These are phyloP conservation scores for Tetrahymena malaccensis DNA, from an alignment of 73 alveolate genomes.

Conservation along the genomic window DNA sequence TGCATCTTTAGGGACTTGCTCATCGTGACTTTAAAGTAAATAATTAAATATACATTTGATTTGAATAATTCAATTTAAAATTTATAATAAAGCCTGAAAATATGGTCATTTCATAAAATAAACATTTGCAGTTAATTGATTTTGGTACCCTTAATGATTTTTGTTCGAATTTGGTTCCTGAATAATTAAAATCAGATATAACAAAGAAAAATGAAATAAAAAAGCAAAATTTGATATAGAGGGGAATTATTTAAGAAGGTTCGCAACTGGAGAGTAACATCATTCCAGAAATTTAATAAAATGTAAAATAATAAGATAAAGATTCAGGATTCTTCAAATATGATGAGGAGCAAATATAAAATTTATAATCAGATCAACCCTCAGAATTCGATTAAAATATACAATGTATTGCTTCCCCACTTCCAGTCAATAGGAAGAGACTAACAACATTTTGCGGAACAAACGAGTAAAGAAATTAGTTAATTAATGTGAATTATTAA, in stretches of 20 bases:
- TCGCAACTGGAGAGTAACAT: not conserved
- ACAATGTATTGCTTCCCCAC: not conserved
- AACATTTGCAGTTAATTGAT: not conserved
- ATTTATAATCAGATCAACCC: not conserved
- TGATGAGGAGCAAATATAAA: not conserved
- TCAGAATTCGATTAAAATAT: not conserved
- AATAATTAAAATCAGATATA: not conserved
- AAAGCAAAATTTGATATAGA: not conserved
- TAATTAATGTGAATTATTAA: not conserved
- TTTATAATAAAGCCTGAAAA: not conserved
- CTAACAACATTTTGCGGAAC: not conserved
- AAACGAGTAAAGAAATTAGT: not conserved
- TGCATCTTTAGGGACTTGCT: not conserved
- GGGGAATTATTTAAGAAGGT: not conserved
- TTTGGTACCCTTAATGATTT: not conserved
- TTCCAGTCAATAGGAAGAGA: not conserved
- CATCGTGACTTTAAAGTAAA: not conserved
- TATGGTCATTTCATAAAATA: not conserved
- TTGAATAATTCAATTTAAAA: not conserved
- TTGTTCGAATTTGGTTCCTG: not conserved
- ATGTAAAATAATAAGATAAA: not conserved
- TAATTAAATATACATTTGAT: not conserved
- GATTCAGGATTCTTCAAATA: not conserved
- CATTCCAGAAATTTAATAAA: not conserved
- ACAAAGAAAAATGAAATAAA: not conserved